Percentiles rank a stretch among this genome's conserved stretches.
Conservation (phyloP, 768 basidiomycete genomes). For the Floccularia luteovirens region DNA sequence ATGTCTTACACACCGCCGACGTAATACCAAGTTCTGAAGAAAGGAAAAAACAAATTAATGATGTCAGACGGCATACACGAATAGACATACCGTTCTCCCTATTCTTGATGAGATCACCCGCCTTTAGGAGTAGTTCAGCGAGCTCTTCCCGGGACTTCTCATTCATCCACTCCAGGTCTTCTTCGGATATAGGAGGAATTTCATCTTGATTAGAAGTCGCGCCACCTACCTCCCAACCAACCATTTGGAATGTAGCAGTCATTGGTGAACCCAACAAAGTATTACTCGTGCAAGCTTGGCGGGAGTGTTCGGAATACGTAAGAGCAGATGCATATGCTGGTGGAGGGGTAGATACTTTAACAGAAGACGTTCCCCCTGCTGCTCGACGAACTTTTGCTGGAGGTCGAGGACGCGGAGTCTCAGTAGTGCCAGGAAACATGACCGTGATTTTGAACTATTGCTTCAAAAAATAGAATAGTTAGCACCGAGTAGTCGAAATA, state of each 20-base stretch:
- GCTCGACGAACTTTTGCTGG: constrained; percentile 60
- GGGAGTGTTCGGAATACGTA: constrained; percentile 23
- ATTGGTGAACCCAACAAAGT: constrained; percentile 29
- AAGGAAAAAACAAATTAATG: constrained; percentile 3
- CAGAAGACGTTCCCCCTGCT: constrained; percentile 15
- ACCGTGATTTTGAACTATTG: constrained; percentile 1
- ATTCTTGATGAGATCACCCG: constrained; percentile 68
- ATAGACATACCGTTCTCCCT: constrained; percentile 62
- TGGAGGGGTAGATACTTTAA: constrained; percentile 34
- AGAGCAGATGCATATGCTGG: constrained; percentile 46
- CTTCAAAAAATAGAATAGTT: no score
- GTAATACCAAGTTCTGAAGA: constrained; percentile 57
- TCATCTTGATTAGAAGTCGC: constrained; percentile 11
- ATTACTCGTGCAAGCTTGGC: constrained; percentile 11
- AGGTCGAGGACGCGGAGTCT: constrained; percentile 61
- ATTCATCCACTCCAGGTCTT: constrained; percentile 37
- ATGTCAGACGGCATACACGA: constrained; percentile 1
- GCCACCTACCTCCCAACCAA: constrained; percentile 17
- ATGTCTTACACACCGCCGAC: constrained; percentile 57
- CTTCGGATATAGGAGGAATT: no score
- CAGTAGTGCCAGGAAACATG: constrained; percentile 27
- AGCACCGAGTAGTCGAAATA: no score
- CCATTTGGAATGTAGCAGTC: constrained; percentile 23
- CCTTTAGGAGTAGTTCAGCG: constrained; percentile 59
- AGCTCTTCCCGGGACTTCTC: constrained; percentile 72